Evolutionary conservation across 192 early-diverging fungal species (phyloP).

Genomic region (Coemansia sp.): DNA sequence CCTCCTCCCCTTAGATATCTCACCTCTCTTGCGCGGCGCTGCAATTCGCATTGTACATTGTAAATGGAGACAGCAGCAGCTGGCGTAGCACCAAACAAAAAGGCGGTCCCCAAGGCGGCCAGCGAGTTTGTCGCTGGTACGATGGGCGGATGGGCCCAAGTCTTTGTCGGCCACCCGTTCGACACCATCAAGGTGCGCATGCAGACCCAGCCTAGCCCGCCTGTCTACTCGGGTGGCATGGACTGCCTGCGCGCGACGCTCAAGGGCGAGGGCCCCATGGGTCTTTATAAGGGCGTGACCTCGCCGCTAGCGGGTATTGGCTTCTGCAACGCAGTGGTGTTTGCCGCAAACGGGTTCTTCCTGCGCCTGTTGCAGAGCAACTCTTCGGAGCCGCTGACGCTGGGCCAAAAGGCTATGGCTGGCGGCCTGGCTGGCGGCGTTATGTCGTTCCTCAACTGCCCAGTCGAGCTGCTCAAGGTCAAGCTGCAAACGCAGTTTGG

Average conservation of each 20-base stretch:
- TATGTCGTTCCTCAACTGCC: slow-evolving; percentile 83
- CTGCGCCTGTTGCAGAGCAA: slow-evolving; percentile 59
- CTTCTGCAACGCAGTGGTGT: slow-evolving; percentile 82
- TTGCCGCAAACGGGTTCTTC: slow-evolving; percentile 73
- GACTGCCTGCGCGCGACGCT: slow-evolving; percentile 85
- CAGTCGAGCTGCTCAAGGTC: slow-evolving; percentile 92
- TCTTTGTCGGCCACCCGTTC: slow-evolving; percentile 75
- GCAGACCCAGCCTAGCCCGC: slow-evolving; percentile 63
- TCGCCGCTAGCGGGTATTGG: slow-evolving; percentile 78
- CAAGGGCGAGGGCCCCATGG: slow-evolving; percentile 70
- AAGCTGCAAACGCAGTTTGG: slow-evolving; percentile 86
- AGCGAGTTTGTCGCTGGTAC: slow-evolving; percentile 50
- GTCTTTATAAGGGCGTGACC: slow-evolving; percentile 84
- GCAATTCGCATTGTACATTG: background rate
- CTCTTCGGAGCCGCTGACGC: slow-evolving; percentile 56
- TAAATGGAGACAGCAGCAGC: slow-evolving; percentile 41
- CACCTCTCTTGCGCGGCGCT: background rate
- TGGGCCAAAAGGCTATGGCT: slow-evolving; percentile 77
- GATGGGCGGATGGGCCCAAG: slow-evolving; percentile 67
- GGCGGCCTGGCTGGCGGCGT: slow-evolving; percentile 84
- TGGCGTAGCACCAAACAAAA: slow-evolving; percentile 19
- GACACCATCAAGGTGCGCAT: slow-evolving; percentile 85
- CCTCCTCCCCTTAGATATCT: background rate
- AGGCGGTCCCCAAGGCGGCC: slow-evolving; percentile 40
- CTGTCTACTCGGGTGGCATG: slow-evolving; percentile 66